Base-by-base conservation (phyloP, 371 early-diverging fungal species). In the Mortierella sp. region DNA sequence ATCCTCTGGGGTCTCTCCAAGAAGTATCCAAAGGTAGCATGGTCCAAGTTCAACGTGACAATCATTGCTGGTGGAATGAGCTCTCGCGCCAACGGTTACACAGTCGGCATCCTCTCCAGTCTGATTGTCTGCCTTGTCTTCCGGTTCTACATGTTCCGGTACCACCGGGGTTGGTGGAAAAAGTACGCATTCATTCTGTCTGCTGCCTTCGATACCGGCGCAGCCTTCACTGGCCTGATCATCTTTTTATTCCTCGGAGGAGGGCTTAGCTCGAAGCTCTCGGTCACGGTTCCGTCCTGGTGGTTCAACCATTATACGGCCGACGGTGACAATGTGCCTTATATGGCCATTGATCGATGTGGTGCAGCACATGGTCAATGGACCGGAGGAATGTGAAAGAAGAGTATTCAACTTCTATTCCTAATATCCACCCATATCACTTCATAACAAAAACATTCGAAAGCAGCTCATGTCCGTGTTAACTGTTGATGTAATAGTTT, bases 181-280 rank as follows among this genome's bases (percentile, higher is more conserved):
- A 79, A 86, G 51, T 90, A 90, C 67, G 88, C 85, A 72, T 90
- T 88, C 65, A 81, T 90, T 12, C 82, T 91, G 6, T 89, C 92
- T 8, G 91, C 91, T 17, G 91, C 88, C 8, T 80, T 91, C 54
- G 91, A 91, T 69, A 86, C 88, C 30, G 93, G 90, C 47, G 79
- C 80, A 11, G 87, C 84, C 37, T 69, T 86, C 21, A 79, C 79
- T 53, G 81, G 71, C 28, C 48, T 88, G 6, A 44, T 86, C 34
- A 82, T 85, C 58, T 85, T 82, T 61, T 79, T 81, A 50, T 81
- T 79, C 21, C 75, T 84, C 51, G 34, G 31, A 37, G 58, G 58
- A 23, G 58, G 58, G 47, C 5, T 48, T 28, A 41, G 42, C 37
- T 37, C 47, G 23, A 57, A 37, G 37, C 37, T 34, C 11, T 7